Evolutionary conservation across 257 asterid species (phyloP).

Genomic region (Marsdenia floribunda): DNA sequence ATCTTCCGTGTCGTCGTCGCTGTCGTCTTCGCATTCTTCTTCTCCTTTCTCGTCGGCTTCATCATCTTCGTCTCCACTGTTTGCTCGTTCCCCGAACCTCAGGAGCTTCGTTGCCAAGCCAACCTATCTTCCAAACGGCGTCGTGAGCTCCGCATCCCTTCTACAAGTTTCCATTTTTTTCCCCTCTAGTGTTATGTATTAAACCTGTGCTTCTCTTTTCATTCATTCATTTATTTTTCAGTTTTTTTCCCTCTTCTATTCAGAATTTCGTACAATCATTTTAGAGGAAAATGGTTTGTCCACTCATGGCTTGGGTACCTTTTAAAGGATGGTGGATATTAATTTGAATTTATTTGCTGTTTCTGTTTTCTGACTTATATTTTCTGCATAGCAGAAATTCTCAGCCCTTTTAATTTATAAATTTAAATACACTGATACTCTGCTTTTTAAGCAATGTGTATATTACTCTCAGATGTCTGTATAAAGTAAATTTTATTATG

Average conservation of each 20-base stretch:
- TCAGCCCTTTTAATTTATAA: background rate
- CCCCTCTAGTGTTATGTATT: background rate
- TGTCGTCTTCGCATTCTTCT: background rate
- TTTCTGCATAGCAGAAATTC: background rate
- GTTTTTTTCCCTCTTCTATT: background rate
- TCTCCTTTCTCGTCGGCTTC: constrained; percentile 11
- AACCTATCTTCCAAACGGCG: constrained; percentile 21
- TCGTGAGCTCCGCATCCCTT: constrained; percentile 30
- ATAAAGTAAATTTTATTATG: background rate
- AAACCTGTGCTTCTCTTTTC: background rate
- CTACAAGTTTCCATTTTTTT: background rate
- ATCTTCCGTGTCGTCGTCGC: constrained; percentile 29
- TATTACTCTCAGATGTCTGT: background rate
- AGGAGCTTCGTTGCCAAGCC: constrained; percentile 24
- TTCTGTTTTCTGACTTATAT: background rate
- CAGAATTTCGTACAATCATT: background rate
- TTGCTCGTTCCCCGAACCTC: constrained; percentile 17
- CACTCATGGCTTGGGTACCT: background rate
- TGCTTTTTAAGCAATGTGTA: background rate
- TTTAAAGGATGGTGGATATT: background rate
- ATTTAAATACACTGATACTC: background rate
- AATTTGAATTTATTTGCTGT: background rate
- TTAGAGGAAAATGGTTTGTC: background rate
- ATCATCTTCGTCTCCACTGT: constrained; percentile 18
- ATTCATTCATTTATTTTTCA: background rate